Conservation (phyloP, 73 alveolate genomes). For the Symbiodinium natans region DNA sequence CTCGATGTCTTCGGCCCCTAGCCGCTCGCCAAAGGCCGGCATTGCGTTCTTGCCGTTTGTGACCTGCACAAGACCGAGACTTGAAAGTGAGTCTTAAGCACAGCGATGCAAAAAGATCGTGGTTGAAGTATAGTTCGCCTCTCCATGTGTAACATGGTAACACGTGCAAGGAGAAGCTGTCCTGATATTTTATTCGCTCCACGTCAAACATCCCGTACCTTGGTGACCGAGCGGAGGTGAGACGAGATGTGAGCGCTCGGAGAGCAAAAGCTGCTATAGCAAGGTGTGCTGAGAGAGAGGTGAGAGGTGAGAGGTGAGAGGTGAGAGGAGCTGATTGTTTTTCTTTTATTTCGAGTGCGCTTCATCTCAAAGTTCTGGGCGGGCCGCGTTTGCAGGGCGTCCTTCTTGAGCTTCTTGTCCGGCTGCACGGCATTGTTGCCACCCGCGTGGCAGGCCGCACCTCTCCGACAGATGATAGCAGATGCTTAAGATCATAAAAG, state of each 20-base stretch:
- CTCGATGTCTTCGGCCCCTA: conserved; percentile 85
- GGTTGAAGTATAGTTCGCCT: no score
- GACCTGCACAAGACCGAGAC: neutral
- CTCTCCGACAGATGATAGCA: neutral
- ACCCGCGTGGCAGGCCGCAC: conserved; percentile 94
- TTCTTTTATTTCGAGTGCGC: no score
- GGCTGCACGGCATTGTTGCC: conserved; percentile 94
- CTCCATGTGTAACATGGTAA: no score
- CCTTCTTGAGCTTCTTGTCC: conserved; percentile 92
- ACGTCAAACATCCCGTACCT: conserved; percentile 90
- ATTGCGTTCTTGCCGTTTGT: conserved; percentile 94
- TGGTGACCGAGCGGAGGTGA: no score
- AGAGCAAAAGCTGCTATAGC: no score
- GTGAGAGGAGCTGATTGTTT: no score
- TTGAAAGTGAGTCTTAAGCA: neutral
- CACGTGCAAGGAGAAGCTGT: no score
- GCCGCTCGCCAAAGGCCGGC: conserved; percentile 93
- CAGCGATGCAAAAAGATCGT: neutral
- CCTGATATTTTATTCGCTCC: conserved; percentile 90
- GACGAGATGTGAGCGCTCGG: neutral
- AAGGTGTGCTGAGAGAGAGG: no score
- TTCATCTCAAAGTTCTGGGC: neutral
- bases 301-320: no score
- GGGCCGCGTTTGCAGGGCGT: conserved; percentile 73
- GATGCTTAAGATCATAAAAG: neutral